Conservation (phyloP, 2,329 filamentous ascomycete species). For the Aspergillus bombycis region DNA sequence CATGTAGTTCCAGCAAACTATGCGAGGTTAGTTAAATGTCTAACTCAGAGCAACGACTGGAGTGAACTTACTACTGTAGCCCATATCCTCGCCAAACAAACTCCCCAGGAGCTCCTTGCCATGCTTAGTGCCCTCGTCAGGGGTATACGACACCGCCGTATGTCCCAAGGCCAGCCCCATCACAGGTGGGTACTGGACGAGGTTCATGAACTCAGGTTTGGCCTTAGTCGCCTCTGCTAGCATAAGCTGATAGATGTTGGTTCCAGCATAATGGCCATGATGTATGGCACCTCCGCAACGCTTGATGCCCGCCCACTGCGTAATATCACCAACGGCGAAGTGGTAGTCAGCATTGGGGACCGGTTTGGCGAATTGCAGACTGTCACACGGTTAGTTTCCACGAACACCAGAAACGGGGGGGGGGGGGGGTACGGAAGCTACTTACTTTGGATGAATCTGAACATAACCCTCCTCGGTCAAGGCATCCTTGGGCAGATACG, state of each 20-base stretch:
- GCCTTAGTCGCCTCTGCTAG: conserved; percentile 45
- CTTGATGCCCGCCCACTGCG: conserved; percentile 76
- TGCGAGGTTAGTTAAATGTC: conserved; percentile 6
- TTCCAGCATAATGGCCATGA: conserved; percentile 67
- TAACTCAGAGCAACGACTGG: too few species aligned
- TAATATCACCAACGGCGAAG: conserved; percentile 71
- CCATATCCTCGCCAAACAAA: conserved; percentile 72
- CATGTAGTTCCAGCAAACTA: conserved; percentile 62
- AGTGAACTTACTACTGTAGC: conserved; percentile 59
- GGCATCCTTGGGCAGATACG: conserved; percentile 61
- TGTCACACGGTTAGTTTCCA: conserved; percentile 28
- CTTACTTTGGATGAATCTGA: conserved; percentile 58
- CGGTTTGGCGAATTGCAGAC: conserved; percentile 57
- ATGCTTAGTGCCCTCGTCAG: conserved; percentile 54
- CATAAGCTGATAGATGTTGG: conserved; percentile 69
- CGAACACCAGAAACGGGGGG: background rate
- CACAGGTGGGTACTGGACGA: conserved; percentile 63
- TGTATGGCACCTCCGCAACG: conserved; percentile 76
- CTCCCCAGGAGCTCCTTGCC: conserved; percentile 27
- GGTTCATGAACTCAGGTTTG: conserved; percentile 52
- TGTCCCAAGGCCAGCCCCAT: conserved; percentile 74
- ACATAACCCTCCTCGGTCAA: conserved; percentile 69
- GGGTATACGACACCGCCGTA: conserved; percentile 66
- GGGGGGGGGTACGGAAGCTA: background rate
- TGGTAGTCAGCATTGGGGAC: conserved; percentile 64